phyloP scores from a whole-genome alignment of 75 land plant species.

The Gnetum montanum region DNA sequence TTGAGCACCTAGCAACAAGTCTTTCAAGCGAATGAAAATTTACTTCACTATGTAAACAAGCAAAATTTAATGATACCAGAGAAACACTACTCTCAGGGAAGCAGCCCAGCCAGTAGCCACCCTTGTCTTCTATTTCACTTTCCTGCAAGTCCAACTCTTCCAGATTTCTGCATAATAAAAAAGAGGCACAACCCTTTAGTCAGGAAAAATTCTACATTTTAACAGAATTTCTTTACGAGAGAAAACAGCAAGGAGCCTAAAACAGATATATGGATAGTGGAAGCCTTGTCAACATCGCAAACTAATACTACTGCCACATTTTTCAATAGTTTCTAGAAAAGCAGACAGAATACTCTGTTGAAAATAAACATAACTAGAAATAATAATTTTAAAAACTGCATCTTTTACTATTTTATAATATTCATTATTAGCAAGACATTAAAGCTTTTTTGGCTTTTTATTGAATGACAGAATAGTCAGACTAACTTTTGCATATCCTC shows the following conservation, averaged over 20 bases:
- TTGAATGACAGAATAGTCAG: no score
- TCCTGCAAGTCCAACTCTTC: constrained; percentile 51
- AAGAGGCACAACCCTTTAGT: constrained; percentile 1
- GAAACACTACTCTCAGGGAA: constrained; percentile 47
- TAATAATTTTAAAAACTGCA: no score
- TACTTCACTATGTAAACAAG: constrained; percentile 32
- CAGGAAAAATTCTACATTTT: no score
- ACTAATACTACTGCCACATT: no score
- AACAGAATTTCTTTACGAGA: no score
- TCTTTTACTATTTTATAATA: no score
- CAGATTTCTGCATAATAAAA: constrained; percentile 33
- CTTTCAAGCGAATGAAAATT: constrained; percentile 36
- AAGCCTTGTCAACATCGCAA: not conserved
- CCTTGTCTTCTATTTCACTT: constrained; percentile 26
- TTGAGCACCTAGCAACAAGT: constrained; percentile 49
- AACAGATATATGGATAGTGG: not conserved
- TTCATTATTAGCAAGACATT: no score
- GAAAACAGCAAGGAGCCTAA: not conserved
- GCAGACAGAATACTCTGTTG: no score
- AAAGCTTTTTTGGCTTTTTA: no score
- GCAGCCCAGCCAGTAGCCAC: constrained; percentile 45
- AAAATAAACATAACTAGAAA: no score
- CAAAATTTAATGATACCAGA: constrained; percentile 45
- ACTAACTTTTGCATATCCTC: no score
- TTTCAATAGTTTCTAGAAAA: no score